phyloP scores from a whole-genome alignment of 2,329 filamentous ascomycete species.

The Xylariaceae sp. region DNA sequence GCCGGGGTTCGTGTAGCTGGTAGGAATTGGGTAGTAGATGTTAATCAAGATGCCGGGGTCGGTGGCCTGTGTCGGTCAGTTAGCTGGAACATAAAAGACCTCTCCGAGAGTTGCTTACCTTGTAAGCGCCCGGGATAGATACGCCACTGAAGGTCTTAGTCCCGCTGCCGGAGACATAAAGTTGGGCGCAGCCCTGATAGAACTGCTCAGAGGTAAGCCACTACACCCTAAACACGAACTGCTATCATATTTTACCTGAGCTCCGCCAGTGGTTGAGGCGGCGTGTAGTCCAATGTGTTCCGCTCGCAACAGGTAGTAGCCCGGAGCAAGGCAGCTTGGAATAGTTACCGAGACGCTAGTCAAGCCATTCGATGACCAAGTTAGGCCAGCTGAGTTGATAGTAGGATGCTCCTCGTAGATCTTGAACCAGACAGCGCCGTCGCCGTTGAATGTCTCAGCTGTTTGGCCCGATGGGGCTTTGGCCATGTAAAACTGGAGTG shows the following conservation, averaged over 20 bases:
- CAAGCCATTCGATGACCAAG: constrained; percentile 30
- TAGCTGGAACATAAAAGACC: not conserved
- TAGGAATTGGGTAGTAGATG: constrained; percentile 37
- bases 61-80: constrained; percentile 24
- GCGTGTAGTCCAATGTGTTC: constrained; percentile 45
- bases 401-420: constrained; percentile 38
- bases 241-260: constrained; percentile 32
- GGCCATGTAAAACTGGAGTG: constrained; percentile 40
- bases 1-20: constrained; percentile 37
- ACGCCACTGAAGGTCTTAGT: constrained; percentile 37
- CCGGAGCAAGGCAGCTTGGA: constrained; percentile 40
- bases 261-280: constrained; percentile 36
- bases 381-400: constrained; percentile 26
- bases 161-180: constrained; percentile 41
- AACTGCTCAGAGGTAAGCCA: constrained; percentile 32
- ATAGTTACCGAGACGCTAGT: constrained; percentile 37
- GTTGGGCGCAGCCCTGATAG: constrained; percentile 40
- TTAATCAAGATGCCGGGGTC: constrained; percentile 38
- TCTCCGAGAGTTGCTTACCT: constrained; percentile 22
- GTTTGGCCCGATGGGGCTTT: constrained; percentile 36
- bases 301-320: constrained; percentile 44
- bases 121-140: constrained; percentile 37
- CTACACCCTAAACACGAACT: not conserved
- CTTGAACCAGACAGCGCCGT: constrained; percentile 42
- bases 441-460: constrained; percentile 35